Evolutionary conservation across 345 rosid species (phyloP).

Genomic region (Noccaea caerulescens): DNA sequence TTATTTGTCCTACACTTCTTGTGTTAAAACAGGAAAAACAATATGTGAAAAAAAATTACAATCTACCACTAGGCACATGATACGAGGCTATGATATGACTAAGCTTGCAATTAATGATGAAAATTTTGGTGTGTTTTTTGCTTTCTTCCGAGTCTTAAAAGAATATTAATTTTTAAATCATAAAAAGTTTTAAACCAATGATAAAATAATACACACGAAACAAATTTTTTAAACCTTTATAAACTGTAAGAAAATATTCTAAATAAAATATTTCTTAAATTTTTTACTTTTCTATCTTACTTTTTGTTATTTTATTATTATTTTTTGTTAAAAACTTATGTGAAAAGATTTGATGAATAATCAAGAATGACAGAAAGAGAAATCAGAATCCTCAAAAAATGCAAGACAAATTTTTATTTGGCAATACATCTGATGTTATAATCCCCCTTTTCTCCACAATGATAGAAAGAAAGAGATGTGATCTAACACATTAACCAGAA

Average conservation of each 20-base stretch:
- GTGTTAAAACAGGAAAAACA: not conserved
- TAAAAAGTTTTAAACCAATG: no score
- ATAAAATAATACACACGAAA: no score
- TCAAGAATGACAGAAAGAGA: constrained; percentile 23
- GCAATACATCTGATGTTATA: constrained; percentile 34
- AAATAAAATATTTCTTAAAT: no score
- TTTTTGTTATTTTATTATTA: no score
- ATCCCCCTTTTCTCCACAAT: constrained; percentile 33
- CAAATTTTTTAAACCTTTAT: no score
- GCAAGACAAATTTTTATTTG: constrained; percentile 25
- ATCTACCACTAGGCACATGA: not conserved
- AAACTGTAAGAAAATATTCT: no score
- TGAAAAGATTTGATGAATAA: not conserved
- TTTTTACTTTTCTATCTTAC: no score
- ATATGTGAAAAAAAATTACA: not conserved
- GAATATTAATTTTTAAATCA: no score
- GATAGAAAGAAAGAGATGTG: constrained; percentile 38
- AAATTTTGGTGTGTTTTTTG: not conserved
- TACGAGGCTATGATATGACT: not conserved
- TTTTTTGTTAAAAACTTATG: no score
- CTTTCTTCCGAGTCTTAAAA: no score
- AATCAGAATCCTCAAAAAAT: constrained; percentile 9
- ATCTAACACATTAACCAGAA: constrained; percentile 23
- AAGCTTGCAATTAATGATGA: constrained; percentile 18
- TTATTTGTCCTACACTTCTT: not conserved